These are phyloP conservation scores for Aureobasidium leucospermi DNA, from an alignment of 2,329 filamentous ascomycete genomes.

Conservation along the genomic window DNA sequence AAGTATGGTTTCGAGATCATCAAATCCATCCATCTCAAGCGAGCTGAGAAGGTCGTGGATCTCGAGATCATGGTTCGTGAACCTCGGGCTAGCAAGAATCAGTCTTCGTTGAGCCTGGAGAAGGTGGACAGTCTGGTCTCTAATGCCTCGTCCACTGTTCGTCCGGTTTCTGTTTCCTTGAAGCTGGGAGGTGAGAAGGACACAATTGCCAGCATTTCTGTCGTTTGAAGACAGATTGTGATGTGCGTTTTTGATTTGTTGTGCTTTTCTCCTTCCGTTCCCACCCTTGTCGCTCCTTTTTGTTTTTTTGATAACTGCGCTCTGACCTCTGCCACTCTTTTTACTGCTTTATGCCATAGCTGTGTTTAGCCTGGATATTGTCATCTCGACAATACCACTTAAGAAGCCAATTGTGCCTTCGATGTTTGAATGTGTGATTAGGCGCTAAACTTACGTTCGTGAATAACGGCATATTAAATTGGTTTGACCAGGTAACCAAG, in stretches of 20 bases:
- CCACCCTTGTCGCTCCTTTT: slow-evolving; percentile 1
- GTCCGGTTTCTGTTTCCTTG: background rate
- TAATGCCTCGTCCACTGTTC: background rate
- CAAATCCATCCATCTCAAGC: slow-evolving; percentile 55
- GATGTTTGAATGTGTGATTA: too few species aligned
- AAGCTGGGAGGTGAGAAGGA: slow-evolving; percentile 10
- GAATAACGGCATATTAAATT: too few species aligned
- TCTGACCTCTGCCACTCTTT: background rate
- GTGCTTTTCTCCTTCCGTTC: background rate
- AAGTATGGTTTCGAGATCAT: slow-evolving; percentile 66
- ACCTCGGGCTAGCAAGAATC: slow-evolving; percentile 34
- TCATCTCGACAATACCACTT: background rate
- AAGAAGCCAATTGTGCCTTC: background rate
- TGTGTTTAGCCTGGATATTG: background rate
- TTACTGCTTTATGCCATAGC: background rate
- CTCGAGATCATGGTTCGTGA: slow-evolving; percentile 79
- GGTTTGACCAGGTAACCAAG: background rate
- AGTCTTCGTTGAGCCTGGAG: slow-evolving; percentile 3
- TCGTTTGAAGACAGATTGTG: background rate
- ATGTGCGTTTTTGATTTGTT: background rate
- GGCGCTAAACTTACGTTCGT: too few species aligned
- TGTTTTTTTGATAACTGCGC: background rate
- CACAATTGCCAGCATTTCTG: background rate
- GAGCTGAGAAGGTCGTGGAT: slow-evolving; percentile 49
- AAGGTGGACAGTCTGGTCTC: slow-evolving; percentile 12